Evolutionary conservation across 2,329 filamentous ascomycete genomes (phyloP).

Genomic region (Sclerotinia spermophila): DNA sequence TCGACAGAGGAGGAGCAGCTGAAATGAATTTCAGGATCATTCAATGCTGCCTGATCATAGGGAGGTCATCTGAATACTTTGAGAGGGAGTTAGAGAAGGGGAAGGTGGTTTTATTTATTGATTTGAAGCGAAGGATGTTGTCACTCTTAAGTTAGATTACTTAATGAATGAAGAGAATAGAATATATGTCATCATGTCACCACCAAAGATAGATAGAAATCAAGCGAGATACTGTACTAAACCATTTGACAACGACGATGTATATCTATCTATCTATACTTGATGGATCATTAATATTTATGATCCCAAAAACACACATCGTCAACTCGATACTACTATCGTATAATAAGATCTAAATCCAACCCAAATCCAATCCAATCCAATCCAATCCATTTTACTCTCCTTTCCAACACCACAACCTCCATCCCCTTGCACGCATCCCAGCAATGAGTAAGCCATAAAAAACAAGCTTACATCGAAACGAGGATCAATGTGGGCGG

Average conservation of each 20-base stretch:
- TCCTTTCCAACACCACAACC: background rate
- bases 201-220: background rate
- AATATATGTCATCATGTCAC: background rate
- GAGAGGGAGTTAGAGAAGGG: background rate
- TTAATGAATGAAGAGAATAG: conserved; percentile 1
- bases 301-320: background rate
- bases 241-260: background rate
- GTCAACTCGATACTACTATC: background rate
- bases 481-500: conserved; percentile 7
- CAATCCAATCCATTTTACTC: background rate
- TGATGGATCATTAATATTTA: background rate
- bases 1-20: conserved; percentile 3
- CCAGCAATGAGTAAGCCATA: conserved; percentile 6
- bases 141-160: background rate
- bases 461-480: conserved; percentile 7
- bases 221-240: background rate
- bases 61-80: conserved; percentile 4
- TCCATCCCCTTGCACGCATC: background rate
- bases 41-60: background rate
- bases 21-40: background rate
- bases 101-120: background rate
- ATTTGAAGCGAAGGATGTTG: background rate
- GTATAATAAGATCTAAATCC: background rate
- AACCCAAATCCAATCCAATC: background rate
- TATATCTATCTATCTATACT: no score